Percentiles rank a stretch among this genome's conserved stretches.
These are phyloP conservation scores for Epichloe coenophiala DNA, from an alignment of 2,329 filamentous ascomycete species.

Conservation along the genomic window DNA sequence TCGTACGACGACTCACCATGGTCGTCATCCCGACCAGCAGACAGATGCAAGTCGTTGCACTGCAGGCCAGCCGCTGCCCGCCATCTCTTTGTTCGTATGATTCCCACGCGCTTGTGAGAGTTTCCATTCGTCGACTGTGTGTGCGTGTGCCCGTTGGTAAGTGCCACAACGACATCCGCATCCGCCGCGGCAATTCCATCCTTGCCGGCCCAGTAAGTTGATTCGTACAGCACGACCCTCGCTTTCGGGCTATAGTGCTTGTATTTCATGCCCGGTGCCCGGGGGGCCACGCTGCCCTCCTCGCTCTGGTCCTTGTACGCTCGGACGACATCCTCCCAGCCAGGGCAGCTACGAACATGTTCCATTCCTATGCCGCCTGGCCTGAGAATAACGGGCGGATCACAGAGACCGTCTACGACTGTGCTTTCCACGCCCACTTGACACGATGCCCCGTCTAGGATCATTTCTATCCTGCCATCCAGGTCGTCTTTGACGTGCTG, in stretches of 20 bases:
- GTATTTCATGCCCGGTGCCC: constrained; percentile 97
- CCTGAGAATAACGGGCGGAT: constrained; percentile 68
- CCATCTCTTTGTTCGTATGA: constrained; percentile 45
- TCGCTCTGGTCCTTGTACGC: constrained; percentile 69
- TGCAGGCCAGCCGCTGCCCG: constrained; percentile 27
- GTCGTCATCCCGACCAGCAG: constrained; percentile 7
- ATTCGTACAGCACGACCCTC: constrained; percentile 69
- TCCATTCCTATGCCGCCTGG: constrained; percentile 82
- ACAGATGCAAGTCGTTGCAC: constrained; percentile 15
- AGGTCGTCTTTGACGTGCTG: constrained; percentile 82
- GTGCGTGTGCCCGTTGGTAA: constrained; percentile 6
- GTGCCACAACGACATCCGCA: constrained; percentile 11
- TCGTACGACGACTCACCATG: constrained; percentile 20
- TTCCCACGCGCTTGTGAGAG: constrained; percentile 26
- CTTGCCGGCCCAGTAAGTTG: constrained; percentile 22
- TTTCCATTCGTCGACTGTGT: constrained; percentile 10
- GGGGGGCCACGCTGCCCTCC: constrained; percentile 49
- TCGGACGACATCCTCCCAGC: constrained; percentile 67
- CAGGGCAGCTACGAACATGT: constrained; percentile 55
- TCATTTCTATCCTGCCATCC: constrained; percentile 65
- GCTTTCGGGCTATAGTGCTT: constrained; percentile 93
- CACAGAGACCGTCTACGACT: constrained; percentile 78
- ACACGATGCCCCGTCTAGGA: constrained; percentile 80
- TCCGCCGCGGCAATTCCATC: constrained; percentile 25
- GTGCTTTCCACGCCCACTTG: constrained; percentile 91